phyloP scores from a whole-genome alignment of 495 filamentous ascomycete species.

The Staphylotrichum tortipilum region DNA sequence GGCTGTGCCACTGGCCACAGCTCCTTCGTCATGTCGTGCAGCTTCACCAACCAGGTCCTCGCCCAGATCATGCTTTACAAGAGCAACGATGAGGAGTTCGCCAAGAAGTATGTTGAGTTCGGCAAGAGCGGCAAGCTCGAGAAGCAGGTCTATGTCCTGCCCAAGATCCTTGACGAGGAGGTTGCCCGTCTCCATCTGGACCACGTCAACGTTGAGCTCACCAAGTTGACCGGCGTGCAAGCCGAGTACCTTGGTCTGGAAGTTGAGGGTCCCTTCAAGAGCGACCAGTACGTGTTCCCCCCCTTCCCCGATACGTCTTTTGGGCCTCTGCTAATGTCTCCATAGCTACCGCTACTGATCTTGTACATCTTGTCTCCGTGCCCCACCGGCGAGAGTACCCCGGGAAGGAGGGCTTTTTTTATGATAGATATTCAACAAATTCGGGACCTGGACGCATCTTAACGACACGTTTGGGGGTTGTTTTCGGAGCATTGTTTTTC shows the following conservation, averaged over 20 bases:
- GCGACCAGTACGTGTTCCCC: slow-evolving; percentile 52
- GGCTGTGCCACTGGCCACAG: slow-evolving; percentile 99
- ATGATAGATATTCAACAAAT: slow-evolving; percentile 23
- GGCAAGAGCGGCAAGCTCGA: slow-evolving; percentile 79
- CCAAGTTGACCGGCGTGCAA: slow-evolving; percentile 73
- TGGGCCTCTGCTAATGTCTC: slow-evolving; percentile 23
- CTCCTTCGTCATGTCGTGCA: slow-evolving; percentile 99
- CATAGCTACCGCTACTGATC: slow-evolving; percentile 52
- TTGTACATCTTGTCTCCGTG: slow-evolving; percentile 6
- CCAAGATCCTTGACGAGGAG: slow-evolving; percentile 98
- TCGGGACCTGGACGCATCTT: slow-evolving; percentile 18
- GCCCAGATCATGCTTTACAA: slow-evolving; percentile 98
- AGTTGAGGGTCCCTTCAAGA: slow-evolving; percentile 87
- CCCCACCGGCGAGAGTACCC: slow-evolving; percentile 8
- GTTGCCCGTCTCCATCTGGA: slow-evolving; percentile 87
- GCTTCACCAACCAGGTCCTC: slow-evolving; percentile 99
- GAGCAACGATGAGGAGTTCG: slow-evolving; percentile 76
- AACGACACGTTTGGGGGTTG: slow-evolving; percentile 17
- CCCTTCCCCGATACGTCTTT: not conserved
- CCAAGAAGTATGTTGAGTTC: slow-evolving; percentile 92
- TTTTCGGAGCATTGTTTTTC: slow-evolving; percentile 31
- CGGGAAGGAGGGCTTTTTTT: not conserved
- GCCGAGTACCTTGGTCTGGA: slow-evolving; percentile 86
- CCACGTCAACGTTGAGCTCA: slow-evolving; percentile 92
- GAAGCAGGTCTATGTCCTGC: slow-evolving; percentile 90